A percentile compares a stretch with the other conserved stretches of the same genome.
phyloP scores from a whole-genome alignment of 1,284 basidiomycete species.

The Rhodotorula glutinis region DNA sequence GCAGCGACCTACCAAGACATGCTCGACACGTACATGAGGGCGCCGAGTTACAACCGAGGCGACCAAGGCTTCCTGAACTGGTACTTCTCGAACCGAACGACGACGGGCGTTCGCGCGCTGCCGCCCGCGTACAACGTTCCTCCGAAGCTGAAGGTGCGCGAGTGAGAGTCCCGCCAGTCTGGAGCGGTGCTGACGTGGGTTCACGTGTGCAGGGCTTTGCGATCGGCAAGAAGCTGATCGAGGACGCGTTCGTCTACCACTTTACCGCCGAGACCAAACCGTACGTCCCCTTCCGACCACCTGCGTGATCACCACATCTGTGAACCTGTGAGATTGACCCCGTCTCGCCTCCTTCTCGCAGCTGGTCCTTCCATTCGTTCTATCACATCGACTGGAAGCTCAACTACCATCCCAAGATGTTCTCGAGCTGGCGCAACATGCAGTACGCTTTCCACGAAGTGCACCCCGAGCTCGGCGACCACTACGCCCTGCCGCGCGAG shows the following conservation, averaged over 20 bases:
- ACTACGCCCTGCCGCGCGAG: neutral
- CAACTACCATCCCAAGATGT: conserved; percentile 8
- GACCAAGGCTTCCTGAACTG: conserved; percentile 11
- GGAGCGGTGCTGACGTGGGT: too few species aligned
- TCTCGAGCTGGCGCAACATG: conserved; percentile 1
- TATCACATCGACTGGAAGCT: conserved; percentile 6
- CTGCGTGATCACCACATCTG: too few species aligned
- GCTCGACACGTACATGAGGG: conserved; percentile 7
- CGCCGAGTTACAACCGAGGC: conserved; percentile 8
- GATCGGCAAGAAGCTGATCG: conserved; percentile 9
- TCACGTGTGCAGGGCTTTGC: neutral
- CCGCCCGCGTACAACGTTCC: conserved; percentile 3
- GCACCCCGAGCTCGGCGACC: conserved; percentile 2
- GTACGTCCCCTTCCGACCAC: neutral
- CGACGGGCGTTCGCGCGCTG: neutral
- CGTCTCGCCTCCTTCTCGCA: too few species aligned
- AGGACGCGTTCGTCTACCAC: conserved; percentile 4
- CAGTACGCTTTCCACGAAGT: neutral
- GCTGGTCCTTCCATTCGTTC: conserved; percentile 7
- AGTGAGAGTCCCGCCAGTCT: neutral
- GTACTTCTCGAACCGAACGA: conserved; percentile 5
- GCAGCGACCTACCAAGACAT: conserved; percentile 2
- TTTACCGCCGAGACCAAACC: conserved; percentile 9
- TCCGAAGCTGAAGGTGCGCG: conserved; percentile 4
- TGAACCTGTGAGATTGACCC: too few species aligned